Evolutionary conservation across 2,329 filamentous ascomycete genomes (phyloP), one percentile per base, ranked within the genome.

Genomic region (Chaetothyriales sp.): DNA sequence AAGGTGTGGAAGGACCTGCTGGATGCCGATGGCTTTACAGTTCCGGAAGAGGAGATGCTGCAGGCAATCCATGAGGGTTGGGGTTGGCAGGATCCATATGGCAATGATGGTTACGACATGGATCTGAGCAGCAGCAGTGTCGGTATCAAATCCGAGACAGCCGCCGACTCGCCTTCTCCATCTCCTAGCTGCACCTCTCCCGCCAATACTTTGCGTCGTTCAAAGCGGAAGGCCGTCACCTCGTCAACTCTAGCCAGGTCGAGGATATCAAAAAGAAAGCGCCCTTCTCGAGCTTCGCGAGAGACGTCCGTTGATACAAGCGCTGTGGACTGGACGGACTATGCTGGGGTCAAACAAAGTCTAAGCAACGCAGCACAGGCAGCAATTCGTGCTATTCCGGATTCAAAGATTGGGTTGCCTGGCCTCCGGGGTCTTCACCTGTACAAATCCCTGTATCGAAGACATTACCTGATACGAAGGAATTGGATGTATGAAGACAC

Each of bases 1-100:
- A 89, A 84, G 46, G 87, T 89, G 12, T 98, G 92, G 92, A 96
- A 93, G 68, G 84, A 89, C 56, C 73, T 95, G 1, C 81, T 98
- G 43, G 88, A 95, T 55, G 75, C 74, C 1, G 88, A 95, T 64
- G 87, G 87, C 0, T 95, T 86, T 65, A 71, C 72, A 25, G 72
- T 98, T 1, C 82, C 87, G 0, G 73, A 81, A 0, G 86, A 86
- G 18, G 92, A 98, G 66, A 73, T 98, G 20, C 81, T 86, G 57
- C 82, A 83, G 59, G 89, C 92, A 26, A 88, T 96, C 50, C 73
- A 74, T 43, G 86, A 96, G 70, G 92, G 92, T 12, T 98, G 92
- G 92, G 92, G 89, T 12, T 98, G 92, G 88, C 92, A 98, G 64
- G 86, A 90, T 63, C 86, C 89, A 0, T 77, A 80, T 50, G 84